Percentiles rank a stretch among this genome's conserved stretches.
These are phyloP conservation scores for Asterochloris sp. DNA, from an alignment of 139 green algal species.

Conservation along the genomic window DNA sequence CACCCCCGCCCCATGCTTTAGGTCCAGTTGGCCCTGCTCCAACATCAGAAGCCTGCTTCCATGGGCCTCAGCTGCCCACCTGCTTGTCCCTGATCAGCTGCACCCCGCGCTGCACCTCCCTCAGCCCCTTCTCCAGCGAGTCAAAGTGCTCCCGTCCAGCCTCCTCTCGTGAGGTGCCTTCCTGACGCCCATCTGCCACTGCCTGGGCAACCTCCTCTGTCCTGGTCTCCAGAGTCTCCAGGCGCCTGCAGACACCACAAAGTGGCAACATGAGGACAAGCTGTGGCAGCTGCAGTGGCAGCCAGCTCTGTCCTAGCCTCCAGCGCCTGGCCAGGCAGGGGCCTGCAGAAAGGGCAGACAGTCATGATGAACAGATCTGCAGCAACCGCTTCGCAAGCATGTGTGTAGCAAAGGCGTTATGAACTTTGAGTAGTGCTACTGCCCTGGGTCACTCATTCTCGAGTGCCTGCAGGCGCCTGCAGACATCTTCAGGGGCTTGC, in stretches of 20 bases:
- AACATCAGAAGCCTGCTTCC: not conserved
- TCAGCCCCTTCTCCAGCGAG: constrained; percentile 34
- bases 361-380: not conserved
- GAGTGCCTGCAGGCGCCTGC: too few species aligned
- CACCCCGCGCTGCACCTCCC: constrained; percentile 42
- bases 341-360: not conserved
- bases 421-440: too few species aligned
- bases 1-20: not conserved
- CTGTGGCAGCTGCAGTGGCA: not conserved
- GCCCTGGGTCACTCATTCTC: too few species aligned
- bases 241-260: constrained; percentile 18
- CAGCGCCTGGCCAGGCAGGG: not conserved
- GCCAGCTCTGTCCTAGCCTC: not conserved
- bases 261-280: not conserved
- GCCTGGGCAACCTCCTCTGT: constrained; percentile 38
- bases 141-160: constrained; percentile 33
- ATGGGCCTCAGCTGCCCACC: constrained; percentile 9
- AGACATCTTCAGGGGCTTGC: too few species aligned
- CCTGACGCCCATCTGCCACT: constrained; percentile 36
- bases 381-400: not conserved
- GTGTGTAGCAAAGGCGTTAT: not conserved
- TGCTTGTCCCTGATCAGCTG: constrained; percentile 53
- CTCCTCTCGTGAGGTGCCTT: constrained; percentile 30
- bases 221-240: constrained; percentile 42
- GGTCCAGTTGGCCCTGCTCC: not conserved